Evolutionary conservation across 208 protist species (phyloP).

Genomic region (Leishmania aethiopica): DNA sequence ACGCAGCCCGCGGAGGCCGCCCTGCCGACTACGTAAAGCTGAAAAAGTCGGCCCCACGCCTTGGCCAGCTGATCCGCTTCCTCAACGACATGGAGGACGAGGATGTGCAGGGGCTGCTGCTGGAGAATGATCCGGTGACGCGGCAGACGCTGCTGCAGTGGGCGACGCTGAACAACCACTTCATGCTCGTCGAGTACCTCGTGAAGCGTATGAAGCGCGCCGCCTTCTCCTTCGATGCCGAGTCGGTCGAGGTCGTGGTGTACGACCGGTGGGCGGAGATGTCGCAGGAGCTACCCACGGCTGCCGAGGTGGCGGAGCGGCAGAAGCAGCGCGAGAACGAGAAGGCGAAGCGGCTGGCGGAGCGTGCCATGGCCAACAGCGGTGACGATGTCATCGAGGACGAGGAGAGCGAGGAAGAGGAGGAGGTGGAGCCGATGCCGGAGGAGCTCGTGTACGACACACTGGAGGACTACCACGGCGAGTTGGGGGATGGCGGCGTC

Average conservation of each 20-base stretch:
- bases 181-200: constrained; percentile 86
- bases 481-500: constrained; percentile 74
- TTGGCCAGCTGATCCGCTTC: constrained; percentile 74
- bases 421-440: constrained; percentile 75
- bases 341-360: constrained; percentile 59
- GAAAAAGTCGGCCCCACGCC: constrained; percentile 58
- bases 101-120: constrained; percentile 68
- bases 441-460: constrained; percentile 86
- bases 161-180: constrained; percentile 84
- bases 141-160: constrained; percentile 88
- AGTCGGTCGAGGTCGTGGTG: constrained; percentile 71
- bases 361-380: constrained; percentile 32
- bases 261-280: constrained; percentile 90
- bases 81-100: constrained; percentile 88
- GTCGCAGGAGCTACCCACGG: constrained; percentile 71
- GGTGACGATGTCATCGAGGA: constrained; percentile 30
- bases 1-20: constrained; percentile 14
- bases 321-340: constrained; percentile 73
- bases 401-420: constrained; percentile 76
- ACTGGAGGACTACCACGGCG: constrained; percentile 84
- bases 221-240: constrained; percentile 82
- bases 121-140: constrained; percentile 84
- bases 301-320: constrained; percentile 72
- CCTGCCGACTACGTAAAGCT: constrained; percentile 70
- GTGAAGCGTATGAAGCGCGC: constrained; percentile 74